phyloP scores from a whole-genome alignment of 2,329 filamentous ascomycete genomes.

The Eutypella sp. region DNA sequence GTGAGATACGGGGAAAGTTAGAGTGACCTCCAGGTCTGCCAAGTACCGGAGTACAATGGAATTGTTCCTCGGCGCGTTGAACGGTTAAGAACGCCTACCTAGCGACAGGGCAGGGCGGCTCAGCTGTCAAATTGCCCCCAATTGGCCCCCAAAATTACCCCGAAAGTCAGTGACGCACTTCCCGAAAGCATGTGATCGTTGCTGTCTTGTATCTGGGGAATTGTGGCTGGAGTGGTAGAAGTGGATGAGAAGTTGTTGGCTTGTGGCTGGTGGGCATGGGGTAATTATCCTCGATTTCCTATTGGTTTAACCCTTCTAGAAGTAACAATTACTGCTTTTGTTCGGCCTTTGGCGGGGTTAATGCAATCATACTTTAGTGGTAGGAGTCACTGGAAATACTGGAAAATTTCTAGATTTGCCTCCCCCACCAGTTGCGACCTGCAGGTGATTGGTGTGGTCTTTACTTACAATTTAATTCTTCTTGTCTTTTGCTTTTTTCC shows the following conservation, averaged over 20 bases:
- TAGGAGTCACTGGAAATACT: too few species aligned
- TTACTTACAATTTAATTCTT: too few species aligned
- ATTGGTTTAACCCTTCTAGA: not conserved
- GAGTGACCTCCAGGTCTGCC: too few species aligned
- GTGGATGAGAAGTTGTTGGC: not conserved
- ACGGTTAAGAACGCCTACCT: too few species aligned
- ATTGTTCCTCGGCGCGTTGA: not conserved
- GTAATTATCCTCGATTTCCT: not conserved
- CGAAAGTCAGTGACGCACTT: not conserved
- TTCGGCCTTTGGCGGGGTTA: not conserved
- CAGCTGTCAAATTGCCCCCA: not conserved
- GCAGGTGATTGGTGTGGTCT: not conserved
- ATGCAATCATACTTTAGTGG: too few species aligned
- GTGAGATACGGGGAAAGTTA: too few species aligned
- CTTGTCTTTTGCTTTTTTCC: too few species aligned
- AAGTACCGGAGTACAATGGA: not conserved
- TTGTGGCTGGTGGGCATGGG: not conserved
- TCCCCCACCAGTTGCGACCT: not conserved
- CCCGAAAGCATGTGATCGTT: not conserved
- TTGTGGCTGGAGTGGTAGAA: not conserved
- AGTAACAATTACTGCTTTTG: not conserved
- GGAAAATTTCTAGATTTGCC: not conserved
- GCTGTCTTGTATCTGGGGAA: not conserved
- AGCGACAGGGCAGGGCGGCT: not conserved
- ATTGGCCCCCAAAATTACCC: too few species aligned